Conservation (phyloP, 441 rosid species). For the Oxalis stricta region DNA sequence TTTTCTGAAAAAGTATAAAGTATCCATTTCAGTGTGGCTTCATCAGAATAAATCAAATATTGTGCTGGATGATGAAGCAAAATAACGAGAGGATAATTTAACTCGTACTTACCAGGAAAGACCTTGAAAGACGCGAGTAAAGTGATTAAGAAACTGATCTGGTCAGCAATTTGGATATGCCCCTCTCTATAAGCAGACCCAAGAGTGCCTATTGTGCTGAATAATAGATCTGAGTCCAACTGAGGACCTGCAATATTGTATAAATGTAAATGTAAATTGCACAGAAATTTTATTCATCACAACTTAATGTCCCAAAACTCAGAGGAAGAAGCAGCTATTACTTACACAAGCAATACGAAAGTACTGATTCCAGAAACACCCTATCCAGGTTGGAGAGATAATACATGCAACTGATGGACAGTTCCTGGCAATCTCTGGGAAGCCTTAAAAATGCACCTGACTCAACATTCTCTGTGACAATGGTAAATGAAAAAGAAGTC, state of each 20-base stretch:
- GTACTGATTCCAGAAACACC: conserved; percentile 42
- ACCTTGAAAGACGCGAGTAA: conserved; percentile 45
- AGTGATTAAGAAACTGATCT: conserved; percentile 59
- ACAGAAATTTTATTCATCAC: neutral
- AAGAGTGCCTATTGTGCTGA: conserved; percentile 49
- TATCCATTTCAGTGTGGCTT: neutral
- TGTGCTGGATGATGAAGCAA: conserved; percentile 2
- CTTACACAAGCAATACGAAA: conserved; percentile 66
- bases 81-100: conserved; percentile 2
- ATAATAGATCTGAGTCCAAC: conserved; percentile 41
- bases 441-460: conserved; percentile 71
- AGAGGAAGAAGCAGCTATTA: conserved; percentile 1
- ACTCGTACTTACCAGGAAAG: conserved; percentile 61
- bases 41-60: neutral
- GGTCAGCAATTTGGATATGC: conserved; percentile 53
- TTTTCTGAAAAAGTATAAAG: conserved; percentile 33
- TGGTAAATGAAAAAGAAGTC: neutral
- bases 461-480: conserved; percentile 30
- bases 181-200: conserved; percentile 55
- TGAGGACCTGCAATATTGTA: conserved; percentile 37
- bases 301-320: neutral
- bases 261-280: neutral
- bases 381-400: conserved; percentile 51
- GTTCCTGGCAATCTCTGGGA: conserved; percentile 54
- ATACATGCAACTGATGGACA: conserved; percentile 53